Evolutionary conservation across 1,284 basidiomycete species (phyloP).

Genomic region (Anthracocystis walkeri): DNA sequence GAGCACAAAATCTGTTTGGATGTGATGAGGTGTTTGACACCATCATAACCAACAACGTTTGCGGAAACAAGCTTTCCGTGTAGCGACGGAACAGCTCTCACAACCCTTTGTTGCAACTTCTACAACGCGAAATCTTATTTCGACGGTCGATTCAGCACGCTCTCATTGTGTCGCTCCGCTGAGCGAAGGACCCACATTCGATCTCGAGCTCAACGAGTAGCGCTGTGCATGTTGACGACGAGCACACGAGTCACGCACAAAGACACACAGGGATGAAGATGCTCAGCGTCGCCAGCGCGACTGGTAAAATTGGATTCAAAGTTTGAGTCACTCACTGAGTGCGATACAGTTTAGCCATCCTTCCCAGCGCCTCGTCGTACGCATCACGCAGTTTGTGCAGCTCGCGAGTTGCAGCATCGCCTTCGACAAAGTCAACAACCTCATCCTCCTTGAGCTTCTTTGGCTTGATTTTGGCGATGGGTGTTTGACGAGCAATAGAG

Average conservation of each 20-base stretch:
- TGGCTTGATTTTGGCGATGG: slow-evolving; percentile 48
- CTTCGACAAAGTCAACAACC: slow-evolving; percentile 34
- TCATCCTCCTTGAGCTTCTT: slow-evolving; percentile 28
- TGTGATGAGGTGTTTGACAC: slow-evolving; percentile 13
- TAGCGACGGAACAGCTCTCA: neutral
- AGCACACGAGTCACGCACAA: neutral
- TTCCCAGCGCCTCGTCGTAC: slow-evolving; percentile 53
- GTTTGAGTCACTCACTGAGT: slow-evolving; percentile 17
- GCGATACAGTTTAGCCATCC: slow-evolving; percentile 51
- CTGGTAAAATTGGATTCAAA: slow-evolving; percentile 6
- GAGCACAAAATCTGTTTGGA: neutral
- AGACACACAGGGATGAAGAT: neutral
- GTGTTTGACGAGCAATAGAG: slow-evolving; percentile 35
- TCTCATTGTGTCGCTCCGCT: slow-evolving; percentile 3
- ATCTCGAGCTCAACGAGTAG: too few relatives aligned
- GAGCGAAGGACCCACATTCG: neutral
- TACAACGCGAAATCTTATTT: slow-evolving; percentile 8
- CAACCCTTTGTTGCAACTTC: slow-evolving; percentile 1
- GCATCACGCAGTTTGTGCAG: slow-evolving; percentile 27
- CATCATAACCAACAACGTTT: neutral
- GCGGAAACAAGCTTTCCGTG: slow-evolving; percentile 7
- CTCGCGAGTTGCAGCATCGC: slow-evolving; percentile 28
- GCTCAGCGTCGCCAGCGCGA: slow-evolving; percentile 8
- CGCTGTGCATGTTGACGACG: neutral
- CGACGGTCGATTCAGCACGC: neutral